Base-by-base conservation (phyloP, 805 yeast species). In the Pichia nakasei region DNA sequence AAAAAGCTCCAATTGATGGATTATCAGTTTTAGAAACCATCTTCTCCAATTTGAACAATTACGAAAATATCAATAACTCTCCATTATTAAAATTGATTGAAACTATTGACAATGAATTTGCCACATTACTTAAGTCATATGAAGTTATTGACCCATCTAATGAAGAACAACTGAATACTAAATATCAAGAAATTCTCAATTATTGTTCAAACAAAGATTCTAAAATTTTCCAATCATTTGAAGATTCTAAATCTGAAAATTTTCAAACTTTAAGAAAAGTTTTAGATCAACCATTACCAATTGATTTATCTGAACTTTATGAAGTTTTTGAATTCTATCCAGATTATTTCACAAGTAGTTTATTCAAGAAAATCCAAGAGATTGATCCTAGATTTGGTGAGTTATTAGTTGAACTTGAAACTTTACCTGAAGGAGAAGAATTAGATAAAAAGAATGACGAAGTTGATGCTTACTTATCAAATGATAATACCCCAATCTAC, bases 91-190 rank as follows among this genome's bases (percentile, higher is more conserved):
- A 48, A 21, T 41, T 55, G 7, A 43, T 61, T 21, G 37, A 49
- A n/a, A 50, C 49, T 32, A 43, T 57, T 29, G 64, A 60, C 44
- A 47, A 54, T 12, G 37, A 38, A 34, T 58, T 60, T 49, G 53
- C 58, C 1, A 34, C 48, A 8, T 43, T 54, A 21, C 38, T 60
- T 13, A 39, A 44, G 8, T 52, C 49, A 19, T 53, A 56, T 38
- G 50, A 52, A 38, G 36, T 42, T 9, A 42, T 54, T 15, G 53
- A 57, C 20, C 38, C 53, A n/a, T 52, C 45, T 15, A 46, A 52
- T 37, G 60, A 55, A 17, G 48, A 46, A 8, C 46, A 27, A 27
- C 44, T 56, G 24, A 45, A 50, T 33, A 20, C 24, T 17, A 38
- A 49, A 29, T 52, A 55, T 41, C 41, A 49, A 21, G 38, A 47